Percentiles rank a stretch among this genome's conserved stretches.
phyloP scores from a whole-genome alignment of 208 protist genomes.

The Tritrichomonas musculus region DNA sequence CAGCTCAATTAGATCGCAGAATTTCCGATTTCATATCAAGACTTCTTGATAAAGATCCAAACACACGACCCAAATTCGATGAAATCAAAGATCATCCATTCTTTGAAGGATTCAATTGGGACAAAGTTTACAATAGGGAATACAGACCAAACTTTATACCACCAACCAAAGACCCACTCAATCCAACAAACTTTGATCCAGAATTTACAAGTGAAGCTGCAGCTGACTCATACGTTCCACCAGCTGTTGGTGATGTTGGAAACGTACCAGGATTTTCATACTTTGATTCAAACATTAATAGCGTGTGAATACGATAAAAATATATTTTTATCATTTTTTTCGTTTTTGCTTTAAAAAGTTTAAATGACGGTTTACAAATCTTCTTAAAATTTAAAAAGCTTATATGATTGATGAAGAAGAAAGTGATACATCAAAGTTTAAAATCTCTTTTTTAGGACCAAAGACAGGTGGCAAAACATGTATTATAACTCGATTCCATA shows the following conservation, averaged over 20 bases:
- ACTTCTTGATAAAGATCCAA: background rate
- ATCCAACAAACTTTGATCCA: slow-evolving; percentile 41
- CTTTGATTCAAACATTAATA: background rate
- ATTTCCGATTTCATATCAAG: background rate
- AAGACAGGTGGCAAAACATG: too few relatives aligned
- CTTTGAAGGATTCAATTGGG: slow-evolving; percentile 35
- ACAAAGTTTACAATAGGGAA: slow-evolving; percentile 7
- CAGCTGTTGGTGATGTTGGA: slow-evolving; percentile 8
- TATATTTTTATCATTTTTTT: too few relatives aligned
- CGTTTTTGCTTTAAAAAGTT: too few relatives aligned
- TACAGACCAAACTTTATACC: slow-evolving; percentile 34
- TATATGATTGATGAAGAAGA: too few relatives aligned
- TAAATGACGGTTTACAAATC: too few relatives aligned
- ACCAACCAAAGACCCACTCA: background rate
- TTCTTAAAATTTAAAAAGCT: too few relatives aligned
- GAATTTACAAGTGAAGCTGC: slow-evolving; percentile 39
- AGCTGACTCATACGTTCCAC: slow-evolving; percentile 35
- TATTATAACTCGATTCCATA: too few relatives aligned
- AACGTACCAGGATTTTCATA: slow-evolving; percentile 19
- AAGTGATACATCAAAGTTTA: too few relatives aligned
- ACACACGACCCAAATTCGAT: background rate
- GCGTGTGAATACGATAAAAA: background rate
- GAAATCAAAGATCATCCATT: slow-evolving; percentile 49
- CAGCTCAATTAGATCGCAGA: background rate
- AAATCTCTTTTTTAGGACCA: too few relatives aligned